phyloP scores from a whole-genome alignment of 352 stramenopile species.

The Globisporangium irregulare region DNA sequence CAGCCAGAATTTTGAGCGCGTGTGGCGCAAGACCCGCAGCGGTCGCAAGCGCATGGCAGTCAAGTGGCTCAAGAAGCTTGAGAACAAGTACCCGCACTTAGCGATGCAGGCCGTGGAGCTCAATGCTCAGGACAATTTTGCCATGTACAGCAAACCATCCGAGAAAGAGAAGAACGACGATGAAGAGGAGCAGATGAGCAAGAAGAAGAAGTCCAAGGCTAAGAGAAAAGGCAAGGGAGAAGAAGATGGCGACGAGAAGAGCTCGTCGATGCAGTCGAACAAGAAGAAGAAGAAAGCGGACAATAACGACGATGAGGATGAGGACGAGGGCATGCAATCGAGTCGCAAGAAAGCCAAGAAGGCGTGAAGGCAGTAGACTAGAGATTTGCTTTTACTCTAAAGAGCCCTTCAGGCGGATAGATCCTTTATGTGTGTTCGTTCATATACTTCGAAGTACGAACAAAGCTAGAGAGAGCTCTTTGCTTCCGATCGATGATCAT shows the following conservation, averaged over 20 bases:
- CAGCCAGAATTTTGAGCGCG: conserved; percentile 80
- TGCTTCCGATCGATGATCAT: too few species aligned
- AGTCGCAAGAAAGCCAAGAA: conserved; percentile 28
- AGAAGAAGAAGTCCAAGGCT: conserved; percentile 24
- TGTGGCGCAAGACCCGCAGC: conserved; percentile 87
- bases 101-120: conserved; percentile 70
- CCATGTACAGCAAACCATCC: conserved; percentile 62
- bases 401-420: not conserved
- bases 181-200: conserved; percentile 11
- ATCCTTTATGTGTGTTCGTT: not conserved
- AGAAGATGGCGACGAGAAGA: conserved; percentile 8
- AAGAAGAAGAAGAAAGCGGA: conserved; percentile 36
- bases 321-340: conserved; percentile 5
- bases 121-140: conserved; percentile 87
- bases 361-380: conserved; percentile 7
- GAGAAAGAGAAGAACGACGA: conserved; percentile 6
- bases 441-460: not conserved
- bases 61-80: conserved; percentile 90
- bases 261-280: conserved; percentile 14
- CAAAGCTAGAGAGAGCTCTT: not conserved
- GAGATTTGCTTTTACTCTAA: not conserved
- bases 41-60: conserved; percentile 94
- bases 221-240: conserved; percentile 20
- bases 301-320: not conserved
- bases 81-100: conserved; percentile 80